These are phyloP conservation scores for Chaetomiaceae sp. DNA, from an alignment of 2,329 filamentous ascomycete species.

Conservation along the genomic window DNA sequence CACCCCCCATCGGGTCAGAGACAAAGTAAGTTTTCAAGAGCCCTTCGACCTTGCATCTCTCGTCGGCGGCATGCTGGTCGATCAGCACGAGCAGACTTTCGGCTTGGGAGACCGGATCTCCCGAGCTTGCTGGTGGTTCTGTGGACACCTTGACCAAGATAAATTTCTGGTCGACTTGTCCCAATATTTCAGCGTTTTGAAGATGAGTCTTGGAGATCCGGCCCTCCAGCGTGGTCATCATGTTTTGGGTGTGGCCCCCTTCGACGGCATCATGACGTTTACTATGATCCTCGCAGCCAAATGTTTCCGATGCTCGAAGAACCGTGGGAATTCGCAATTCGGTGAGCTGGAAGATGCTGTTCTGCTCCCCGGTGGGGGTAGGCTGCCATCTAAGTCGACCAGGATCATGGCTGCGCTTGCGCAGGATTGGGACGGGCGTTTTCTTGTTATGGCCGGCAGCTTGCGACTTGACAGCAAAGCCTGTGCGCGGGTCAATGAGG, in stretches of 20 bases:
- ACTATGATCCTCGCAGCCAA: constrained; percentile 24
- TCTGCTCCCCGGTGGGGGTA: constrained; percentile 37
- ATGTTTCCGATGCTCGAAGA: constrained; percentile 30
- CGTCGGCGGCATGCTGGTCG: constrained; percentile 94
- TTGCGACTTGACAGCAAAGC: constrained; percentile 35
- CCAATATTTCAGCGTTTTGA: constrained; percentile 58
- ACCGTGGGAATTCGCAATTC: constrained; percentile 43
- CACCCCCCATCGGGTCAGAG: background rate
- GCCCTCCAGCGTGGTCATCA: constrained; percentile 30
- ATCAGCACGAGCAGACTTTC: constrained; percentile 61
- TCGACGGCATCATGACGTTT: background rate
- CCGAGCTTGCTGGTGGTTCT: constrained; percentile 12
- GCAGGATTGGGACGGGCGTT: too few relatives aligned
- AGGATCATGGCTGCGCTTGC: too few relatives aligned
- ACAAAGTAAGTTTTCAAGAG: constrained; percentile 56
- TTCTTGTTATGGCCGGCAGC: too few relatives aligned
- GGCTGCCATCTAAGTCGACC: constrained; percentile 26
- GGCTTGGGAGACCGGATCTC: background rate
- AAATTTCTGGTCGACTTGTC: constrained; percentile 88
- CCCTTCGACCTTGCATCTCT: constrained; percentile 72
- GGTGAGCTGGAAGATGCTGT: constrained; percentile 62
- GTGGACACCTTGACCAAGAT: constrained; percentile 61
- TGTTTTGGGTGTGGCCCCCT: constrained; percentile 18
- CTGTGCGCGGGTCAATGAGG: constrained; percentile 52
- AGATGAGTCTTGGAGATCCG: constrained; percentile 61